Percentiles rank a stretch among this genome's conserved stretches.
phyloP scores from a whole-genome alignment of 495 filamentous ascomycete genomes.

The Venustampulla echinocandica region DNA sequence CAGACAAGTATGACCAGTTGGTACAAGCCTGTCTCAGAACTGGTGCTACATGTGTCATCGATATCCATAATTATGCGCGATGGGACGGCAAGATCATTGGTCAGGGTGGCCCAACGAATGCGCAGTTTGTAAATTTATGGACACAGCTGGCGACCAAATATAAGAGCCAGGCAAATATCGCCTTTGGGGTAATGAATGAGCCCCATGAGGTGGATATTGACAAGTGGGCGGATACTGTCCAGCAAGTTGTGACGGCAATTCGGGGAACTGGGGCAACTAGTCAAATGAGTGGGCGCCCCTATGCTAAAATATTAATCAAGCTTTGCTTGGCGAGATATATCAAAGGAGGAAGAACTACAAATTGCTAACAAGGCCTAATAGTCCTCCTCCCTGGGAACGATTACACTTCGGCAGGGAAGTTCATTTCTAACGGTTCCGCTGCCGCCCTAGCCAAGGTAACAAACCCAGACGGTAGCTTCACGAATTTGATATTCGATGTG shows the following conservation, averaged over 20 bases:
- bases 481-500: conserved; percentile 48
- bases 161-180: conserved; percentile 33
- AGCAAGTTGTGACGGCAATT: conserved; percentile 50
- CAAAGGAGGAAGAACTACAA: no score
- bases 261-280: conserved; percentile 45
- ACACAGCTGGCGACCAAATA: conserved; percentile 48
- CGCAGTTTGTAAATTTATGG: conserved; percentile 50
- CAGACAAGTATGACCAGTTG: conserved; percentile 22
- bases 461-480: conserved; percentile 44
- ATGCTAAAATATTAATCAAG: conserved; percentile 26
- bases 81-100: conserved; percentile 53
- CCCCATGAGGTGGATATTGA: conserved; percentile 32
- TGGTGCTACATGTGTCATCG: conserved; percentile 47
- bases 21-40: conserved; percentile 46
- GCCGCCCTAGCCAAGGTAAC: conserved; percentile 41
- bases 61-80: conserved; percentile 38
- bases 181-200: conserved; percentile 60
- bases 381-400: conserved; percentile 31
- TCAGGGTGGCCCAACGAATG: conserved; percentile 47
- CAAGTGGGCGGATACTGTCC: conserved; percentile 43
- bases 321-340: no score
- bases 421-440: conserved; percentile 37
- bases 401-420: conserved; percentile 39
- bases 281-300: conserved; percentile 45
- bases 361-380: not conserved